Percentiles rank a stretch among this genome's conserved stretches.
Conservation (phyloP, 2,329 filamentous ascomycete species). For the Aotearoamyces nothofagi region DNA sequence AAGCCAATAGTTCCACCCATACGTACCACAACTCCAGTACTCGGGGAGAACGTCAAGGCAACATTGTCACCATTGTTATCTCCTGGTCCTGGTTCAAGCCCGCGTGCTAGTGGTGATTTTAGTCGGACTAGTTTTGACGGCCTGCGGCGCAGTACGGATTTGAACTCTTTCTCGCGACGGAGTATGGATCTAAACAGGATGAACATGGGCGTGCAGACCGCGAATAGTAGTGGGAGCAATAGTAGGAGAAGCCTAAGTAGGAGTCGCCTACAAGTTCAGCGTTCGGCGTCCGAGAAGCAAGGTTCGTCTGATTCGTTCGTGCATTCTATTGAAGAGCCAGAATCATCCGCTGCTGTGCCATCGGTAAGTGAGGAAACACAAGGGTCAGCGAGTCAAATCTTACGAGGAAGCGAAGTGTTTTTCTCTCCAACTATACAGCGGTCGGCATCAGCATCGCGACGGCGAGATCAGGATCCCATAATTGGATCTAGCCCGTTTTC, state of each 20-base stretch:
- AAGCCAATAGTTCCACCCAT: conserved; percentile 8
- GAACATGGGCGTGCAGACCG: conserved; percentile 24
- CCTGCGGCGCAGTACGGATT: conserved; percentile 35
- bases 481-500: conserved; percentile 9
- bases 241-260: conserved; percentile 35
- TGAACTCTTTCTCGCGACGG: conserved; percentile 20
- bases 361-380: conserved; percentile 59
- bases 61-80: conserved; percentile 36
- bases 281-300: conserved; percentile 34
- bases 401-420: conserved; percentile 79
- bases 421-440: conserved; percentile 56
- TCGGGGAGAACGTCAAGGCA: conserved; percentile 43
- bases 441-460: conserved; percentile 19
- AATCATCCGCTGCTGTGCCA: conserved; percentile 53
- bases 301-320: conserved; percentile 62
- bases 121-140: conserved; percentile 38
- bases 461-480: conserved; percentile 7
- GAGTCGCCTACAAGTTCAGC: conserved; percentile 31
- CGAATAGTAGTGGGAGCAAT: conserved; percentile 47
- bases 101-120: conserved; percentile 37
- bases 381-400: conserved; percentile 79
- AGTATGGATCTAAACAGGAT: conserved; percentile 36
- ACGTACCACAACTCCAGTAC: conserved; percentile 12
- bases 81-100: conserved; percentile 23
- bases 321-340: conserved; percentile 59